These are phyloP conservation scores for Phytophthora cryptogea DNA, from an alignment of 352 stramenopile species.

Conservation along the genomic window DNA sequence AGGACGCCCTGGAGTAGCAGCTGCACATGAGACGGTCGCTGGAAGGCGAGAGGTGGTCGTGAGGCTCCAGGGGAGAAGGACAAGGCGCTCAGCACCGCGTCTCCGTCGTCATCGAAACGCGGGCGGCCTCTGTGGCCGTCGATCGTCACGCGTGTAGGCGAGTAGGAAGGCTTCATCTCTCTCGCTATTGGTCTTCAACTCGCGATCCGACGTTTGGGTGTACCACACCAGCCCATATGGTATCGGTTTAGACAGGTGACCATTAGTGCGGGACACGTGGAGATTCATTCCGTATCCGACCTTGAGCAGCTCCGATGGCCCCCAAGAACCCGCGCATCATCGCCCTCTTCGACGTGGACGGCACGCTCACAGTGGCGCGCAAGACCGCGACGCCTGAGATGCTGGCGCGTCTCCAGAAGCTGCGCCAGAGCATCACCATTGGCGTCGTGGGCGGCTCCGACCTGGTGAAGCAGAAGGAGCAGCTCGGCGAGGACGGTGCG, in stretches of 20 bases:
- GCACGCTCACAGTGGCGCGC: constrained; percentile 96
- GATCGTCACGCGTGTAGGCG: constrained; percentile 44
- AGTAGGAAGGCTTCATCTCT: constrained; percentile 53
- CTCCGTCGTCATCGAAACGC: constrained; percentile 41
- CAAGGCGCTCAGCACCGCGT: constrained; percentile 36
- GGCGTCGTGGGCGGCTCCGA: constrained; percentile 98
- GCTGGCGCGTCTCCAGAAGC: constrained; percentile 92
- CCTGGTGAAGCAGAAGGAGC: constrained; percentile 99
- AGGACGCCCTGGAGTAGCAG: constrained; percentile 46
- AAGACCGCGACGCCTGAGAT: constrained; percentile 92
- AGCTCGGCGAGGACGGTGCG: constrained; percentile 93
- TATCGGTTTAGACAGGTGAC: constrained; percentile 1
- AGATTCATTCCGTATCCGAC: neutral
- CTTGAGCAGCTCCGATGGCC: constrained; percentile 30
- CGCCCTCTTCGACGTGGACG: constrained; percentile 99
- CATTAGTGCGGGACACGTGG: neutral
- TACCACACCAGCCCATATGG: constrained; percentile 6
- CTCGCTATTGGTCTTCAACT: neutral
- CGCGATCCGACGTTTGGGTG: neutral
- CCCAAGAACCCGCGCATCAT: constrained; percentile 92
- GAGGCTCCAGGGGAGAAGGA: constrained; percentile 16
- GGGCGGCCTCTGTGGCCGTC: constrained; percentile 34
- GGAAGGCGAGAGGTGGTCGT: neutral
- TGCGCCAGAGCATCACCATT: constrained; percentile 95
- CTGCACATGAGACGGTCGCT: neutral